phyloP scores from a whole-genome alignment of 805 yeast genomes.

The Candida boleticola region DNA sequence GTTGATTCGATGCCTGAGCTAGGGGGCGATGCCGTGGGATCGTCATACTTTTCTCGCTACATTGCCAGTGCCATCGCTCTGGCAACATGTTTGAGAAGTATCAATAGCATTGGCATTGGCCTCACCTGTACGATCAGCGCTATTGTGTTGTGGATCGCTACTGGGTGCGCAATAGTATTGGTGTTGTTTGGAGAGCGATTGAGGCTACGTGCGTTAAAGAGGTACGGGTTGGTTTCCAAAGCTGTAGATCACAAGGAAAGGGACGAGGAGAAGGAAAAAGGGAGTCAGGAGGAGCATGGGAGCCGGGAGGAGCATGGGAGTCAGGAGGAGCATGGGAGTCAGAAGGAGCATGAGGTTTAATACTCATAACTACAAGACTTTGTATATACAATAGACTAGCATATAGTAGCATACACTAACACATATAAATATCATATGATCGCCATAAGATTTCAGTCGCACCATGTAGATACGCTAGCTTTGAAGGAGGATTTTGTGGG shows the following conservation, averaged over 20 bases:
- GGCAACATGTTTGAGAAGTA: conserved; percentile 46
- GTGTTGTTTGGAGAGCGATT: conserved; percentile 40
- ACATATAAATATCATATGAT: no score
- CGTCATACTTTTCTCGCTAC: conserved; percentile 51
- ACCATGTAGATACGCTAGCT: no score
- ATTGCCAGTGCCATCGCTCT: conserved; percentile 51
- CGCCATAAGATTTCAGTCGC: no score
- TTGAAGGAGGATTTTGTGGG: no score
- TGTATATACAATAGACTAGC: no score
- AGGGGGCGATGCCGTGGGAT: conserved; percentile 54
- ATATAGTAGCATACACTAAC: no score
- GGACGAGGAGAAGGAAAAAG: background rate
- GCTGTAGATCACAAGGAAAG: background rate
- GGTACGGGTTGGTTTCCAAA: conserved; percentile 13
- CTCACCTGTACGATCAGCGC: conserved; percentile 55
- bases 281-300: background rate
- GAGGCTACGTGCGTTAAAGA: conserved; percentile 23
- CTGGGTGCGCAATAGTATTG: conserved; percentile 27
- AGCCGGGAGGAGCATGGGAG: background rate
- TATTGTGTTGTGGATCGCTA: conserved; percentile 38
- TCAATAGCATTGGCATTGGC: conserved; percentile 52
- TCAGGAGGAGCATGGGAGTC: background rate
- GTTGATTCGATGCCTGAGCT: conserved; percentile 56
- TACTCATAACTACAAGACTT: no score
- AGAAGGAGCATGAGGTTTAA: no score